These are phyloP conservation scores for Dactylellina haptotyla DNA, from an alignment of 2,329 filamentous ascomycete species.

Conservation along the genomic window DNA sequence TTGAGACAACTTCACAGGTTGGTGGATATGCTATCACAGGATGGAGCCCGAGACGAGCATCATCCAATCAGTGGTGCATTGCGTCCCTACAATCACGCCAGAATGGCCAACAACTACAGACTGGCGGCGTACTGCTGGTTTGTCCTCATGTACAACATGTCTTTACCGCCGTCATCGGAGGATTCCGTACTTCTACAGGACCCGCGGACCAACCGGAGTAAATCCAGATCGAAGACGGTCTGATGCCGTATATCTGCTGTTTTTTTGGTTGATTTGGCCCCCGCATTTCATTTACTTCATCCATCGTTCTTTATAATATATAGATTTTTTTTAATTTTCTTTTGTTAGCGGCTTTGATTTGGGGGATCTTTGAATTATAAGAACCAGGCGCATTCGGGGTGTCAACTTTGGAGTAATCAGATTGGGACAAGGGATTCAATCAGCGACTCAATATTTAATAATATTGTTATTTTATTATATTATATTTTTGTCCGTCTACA, in stretches of 20 bases:
- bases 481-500: too few relatives aligned
- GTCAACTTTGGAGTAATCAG: conserved; percentile 7
- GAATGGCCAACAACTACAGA: conserved; percentile 43
- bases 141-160: conserved; percentile 52
- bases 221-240: conserved; percentile 35
- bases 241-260: background rate
- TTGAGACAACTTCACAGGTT: conserved; percentile 41
- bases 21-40: conserved; percentile 21
- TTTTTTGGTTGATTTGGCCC: background rate
- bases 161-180: conserved; percentile 12
- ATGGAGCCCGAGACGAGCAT: conserved; percentile 1
- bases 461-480: background rate
- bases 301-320: background rate
- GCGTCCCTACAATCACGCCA: conserved; percentile 43
- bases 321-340: background rate
- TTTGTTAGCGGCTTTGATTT: background rate
- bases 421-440: too few relatives aligned
- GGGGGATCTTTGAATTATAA: background rate
- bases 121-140: conserved; percentile 43
- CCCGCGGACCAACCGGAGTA: conserved; percentile 19
- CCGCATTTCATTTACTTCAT: conserved; percentile 5
- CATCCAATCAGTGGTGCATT: conserved; percentile 12
- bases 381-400: conserved; percentile 3
- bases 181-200: background rate
- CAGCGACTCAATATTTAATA: background rate